Evolutionary conservation across 1,284 basidiomycete genomes (phyloP).

Genomic region (Apiotrichum mycotoxinovorans): DNA sequence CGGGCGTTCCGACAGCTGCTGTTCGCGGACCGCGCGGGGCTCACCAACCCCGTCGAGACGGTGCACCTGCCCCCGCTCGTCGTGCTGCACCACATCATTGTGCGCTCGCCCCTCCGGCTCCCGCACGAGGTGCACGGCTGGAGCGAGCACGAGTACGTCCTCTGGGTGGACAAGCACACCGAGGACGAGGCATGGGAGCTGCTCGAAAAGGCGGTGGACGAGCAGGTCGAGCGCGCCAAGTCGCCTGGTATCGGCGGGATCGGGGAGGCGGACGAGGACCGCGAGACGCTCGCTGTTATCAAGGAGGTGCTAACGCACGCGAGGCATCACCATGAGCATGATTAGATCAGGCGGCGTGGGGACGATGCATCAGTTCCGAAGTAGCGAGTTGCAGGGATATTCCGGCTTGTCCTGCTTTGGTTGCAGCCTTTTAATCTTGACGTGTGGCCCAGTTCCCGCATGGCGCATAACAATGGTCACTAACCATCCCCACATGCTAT

Average conservation of each 20-base stretch:
- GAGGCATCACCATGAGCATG: conserved; percentile 15
- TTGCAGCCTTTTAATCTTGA: too few relatives aligned
- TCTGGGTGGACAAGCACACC: conserved; percentile 46
- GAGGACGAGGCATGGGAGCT: conserved; percentile 37
- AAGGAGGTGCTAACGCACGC: conserved; percentile 17
- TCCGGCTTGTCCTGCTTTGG: too few relatives aligned
- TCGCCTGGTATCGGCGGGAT: not conserved
- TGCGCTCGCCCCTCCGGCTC: conserved; percentile 77
- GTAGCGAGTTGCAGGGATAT: too few relatives aligned
- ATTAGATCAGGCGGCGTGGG: not conserved
- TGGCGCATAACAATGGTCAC: too few relatives aligned
- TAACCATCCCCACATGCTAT: too few relatives aligned
- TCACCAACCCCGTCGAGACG: conserved; percentile 65
- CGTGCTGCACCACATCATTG: conserved; percentile 84
- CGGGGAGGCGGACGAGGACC: conserved; percentile 10
- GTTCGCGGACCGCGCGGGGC: conserved; percentile 71
- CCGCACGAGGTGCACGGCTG: conserved; percentile 84
- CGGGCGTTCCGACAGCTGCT: conserved; percentile 73
- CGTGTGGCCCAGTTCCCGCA: too few relatives aligned
- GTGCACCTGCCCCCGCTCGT: conserved; percentile 70
- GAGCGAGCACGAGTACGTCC: conserved; percentile 79
- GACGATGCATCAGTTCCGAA: too few relatives aligned
- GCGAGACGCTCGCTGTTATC: conserved; percentile 8
- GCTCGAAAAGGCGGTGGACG: conserved; percentile 42
- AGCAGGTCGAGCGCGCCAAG: conserved; percentile 25